A percentile compares a stretch with the other conserved stretches of the same genome.
phyloP scores from a whole-genome alignment of 805 yeast species.

The Wickerhamiella slavikovae region DNA sequence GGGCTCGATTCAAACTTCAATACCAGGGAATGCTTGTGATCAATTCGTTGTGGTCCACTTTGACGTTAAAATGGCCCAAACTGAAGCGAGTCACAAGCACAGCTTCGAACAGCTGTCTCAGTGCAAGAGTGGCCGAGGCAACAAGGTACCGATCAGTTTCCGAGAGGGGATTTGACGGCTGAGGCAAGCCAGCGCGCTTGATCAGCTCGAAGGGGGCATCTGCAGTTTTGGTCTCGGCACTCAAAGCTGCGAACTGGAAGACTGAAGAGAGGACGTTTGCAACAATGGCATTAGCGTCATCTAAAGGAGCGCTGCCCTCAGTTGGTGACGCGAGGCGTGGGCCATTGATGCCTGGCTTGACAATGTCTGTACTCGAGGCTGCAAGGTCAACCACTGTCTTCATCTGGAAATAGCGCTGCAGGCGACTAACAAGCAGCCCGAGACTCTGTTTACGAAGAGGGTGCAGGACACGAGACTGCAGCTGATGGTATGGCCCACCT shows the following conservation, averaged over 20 bases:
- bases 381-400: constrained; percentile 27
- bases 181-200: not conserved
- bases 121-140: constrained; percentile 5
- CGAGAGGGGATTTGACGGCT: not conserved
- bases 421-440: constrained; percentile 45
- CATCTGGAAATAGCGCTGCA: constrained; percentile 71
- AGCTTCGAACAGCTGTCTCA: constrained; percentile 10
- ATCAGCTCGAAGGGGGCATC: constrained; percentile 3
- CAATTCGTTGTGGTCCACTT: constrained; percentile 3
- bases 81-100: constrained; percentile 6
- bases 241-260: constrained; percentile 2
- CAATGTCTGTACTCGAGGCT: too few relatives aligned
- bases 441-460: constrained; percentile 37
- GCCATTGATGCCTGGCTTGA: not conserved
- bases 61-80: constrained; percentile 3
- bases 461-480: constrained; percentile 23
- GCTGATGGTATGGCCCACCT: too few relatives aligned
- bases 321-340: not conserved
- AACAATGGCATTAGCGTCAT: not conserved
- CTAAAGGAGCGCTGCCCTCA: not conserved
- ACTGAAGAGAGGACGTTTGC: not conserved
- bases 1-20: too few relatives aligned
- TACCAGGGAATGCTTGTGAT: constrained; percentile 7
- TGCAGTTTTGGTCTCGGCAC: not conserved
- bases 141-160: not conserved